phyloP scores from a whole-genome alignment of 495 filamentous ascomycete species.

The Penicillium goetzii region DNA sequence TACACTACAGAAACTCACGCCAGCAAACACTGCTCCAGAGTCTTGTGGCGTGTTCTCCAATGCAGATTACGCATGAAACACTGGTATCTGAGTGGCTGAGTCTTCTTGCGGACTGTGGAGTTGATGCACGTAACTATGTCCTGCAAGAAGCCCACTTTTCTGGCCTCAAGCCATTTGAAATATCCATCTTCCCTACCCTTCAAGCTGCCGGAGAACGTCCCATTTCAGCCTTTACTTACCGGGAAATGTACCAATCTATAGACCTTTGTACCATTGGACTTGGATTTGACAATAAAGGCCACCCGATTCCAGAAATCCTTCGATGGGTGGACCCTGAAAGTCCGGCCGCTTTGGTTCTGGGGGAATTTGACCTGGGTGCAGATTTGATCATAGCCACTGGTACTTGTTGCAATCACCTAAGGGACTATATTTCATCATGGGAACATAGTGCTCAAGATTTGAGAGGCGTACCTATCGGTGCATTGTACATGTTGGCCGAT shows the following conservation, averaged over 20 bases:
- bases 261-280: neutral
- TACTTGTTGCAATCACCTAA: neutral
- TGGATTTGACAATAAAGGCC: neutral
- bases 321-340: neutral
- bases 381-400: neutral
- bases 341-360: neutral
- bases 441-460: neutral
- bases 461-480: too few relatives aligned
- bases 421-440: neutral
- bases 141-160: neutral
- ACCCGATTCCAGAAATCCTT: neutral
- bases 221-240: too few relatives aligned
- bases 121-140: neutral
- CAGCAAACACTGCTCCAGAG: neutral
- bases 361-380: neutral
- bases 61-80: neutral
- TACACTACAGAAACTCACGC: neutral
- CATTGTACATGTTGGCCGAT: too few relatives aligned
- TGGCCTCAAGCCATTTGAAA: neutral
- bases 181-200: neutral
- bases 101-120: neutral
- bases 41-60: neutral
- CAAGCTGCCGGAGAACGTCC: too few relatives aligned
- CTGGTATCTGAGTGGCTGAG: neutral
- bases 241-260: neutral